These are phyloP conservation scores for Wickerhamomyces bovis DNA, from an alignment of 805 yeast species.

Conservation along the genomic window DNA sequence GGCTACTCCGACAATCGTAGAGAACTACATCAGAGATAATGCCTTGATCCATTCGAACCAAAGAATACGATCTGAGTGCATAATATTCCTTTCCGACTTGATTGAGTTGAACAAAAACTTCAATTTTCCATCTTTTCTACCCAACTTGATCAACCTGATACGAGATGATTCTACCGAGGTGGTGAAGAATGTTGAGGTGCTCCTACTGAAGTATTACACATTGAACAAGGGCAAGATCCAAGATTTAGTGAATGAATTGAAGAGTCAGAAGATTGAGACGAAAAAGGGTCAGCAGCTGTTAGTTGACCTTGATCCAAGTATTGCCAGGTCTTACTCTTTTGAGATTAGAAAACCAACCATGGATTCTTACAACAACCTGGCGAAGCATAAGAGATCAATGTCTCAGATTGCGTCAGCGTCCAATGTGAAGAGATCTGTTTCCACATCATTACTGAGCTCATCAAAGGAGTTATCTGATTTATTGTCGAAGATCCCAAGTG, in stretches of 20 bases:
- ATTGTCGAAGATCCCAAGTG: slow-evolving; percentile 12
- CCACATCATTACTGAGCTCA: slow-evolving; percentile 1
- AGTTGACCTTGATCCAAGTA: slow-evolving; percentile 15
- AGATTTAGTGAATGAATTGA: slow-evolving; percentile 18
- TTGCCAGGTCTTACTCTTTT: slow-evolving; percentile 15
- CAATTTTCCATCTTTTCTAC: slow-evolving; percentile 24
- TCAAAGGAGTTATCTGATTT: slow-evolving; percentile 12
- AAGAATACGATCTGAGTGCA: slow-evolving; percentile 35
- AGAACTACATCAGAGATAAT: slow-evolving; percentile 34
- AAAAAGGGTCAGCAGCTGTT: slow-evolving; percentile 13
- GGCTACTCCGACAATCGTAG: slow-evolving; percentile 43
- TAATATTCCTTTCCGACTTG: slow-evolving; percentile 39
- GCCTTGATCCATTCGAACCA: slow-evolving; percentile 37
- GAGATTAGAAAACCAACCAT: slow-evolving; percentile 19
- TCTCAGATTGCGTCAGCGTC: not conserved
- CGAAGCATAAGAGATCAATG: slow-evolving; percentile 5
- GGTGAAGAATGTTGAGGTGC: slow-evolving; percentile 20
- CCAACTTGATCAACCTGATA: slow-evolving; percentile 21
- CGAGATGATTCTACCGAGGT: slow-evolving; percentile 23
- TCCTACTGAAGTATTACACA: slow-evolving; percentile 20
- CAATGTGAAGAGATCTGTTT: slow-evolving; percentile 1
- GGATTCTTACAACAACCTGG: slow-evolving; percentile 21
- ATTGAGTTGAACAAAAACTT: slow-evolving; percentile 31
- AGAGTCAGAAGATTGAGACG: slow-evolving; percentile 17
- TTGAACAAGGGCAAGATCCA: slow-evolving; percentile 13